A percentile compares a stretch with the other conserved stretches of the same genome.
These are phyloP conservation scores for Aspergillus haitiensis DNA, from an alignment of 495 filamentous ascomycete species.

Conservation along the genomic window DNA sequence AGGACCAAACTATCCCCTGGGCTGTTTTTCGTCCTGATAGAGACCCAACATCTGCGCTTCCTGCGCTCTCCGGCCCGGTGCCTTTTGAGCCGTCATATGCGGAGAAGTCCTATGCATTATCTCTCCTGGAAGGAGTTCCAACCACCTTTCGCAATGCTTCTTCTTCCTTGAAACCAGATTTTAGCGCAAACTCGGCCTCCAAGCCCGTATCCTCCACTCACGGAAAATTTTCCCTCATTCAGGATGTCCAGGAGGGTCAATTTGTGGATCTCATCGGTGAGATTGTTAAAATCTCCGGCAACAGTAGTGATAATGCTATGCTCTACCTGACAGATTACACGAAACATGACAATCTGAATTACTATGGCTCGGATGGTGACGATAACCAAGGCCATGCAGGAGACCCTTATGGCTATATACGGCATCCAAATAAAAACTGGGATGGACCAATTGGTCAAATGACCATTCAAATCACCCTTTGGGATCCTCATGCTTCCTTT, in stretches of 20 bases:
- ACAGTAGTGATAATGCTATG: conserved; percentile 49
- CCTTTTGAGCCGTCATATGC: conserved; percentile 29
- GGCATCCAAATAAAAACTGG: conserved; percentile 53
- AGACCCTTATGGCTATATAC: conserved; percentile 50
- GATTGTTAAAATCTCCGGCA: conserved; percentile 64
- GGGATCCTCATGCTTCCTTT: conserved; percentile 63
- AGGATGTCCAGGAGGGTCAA: conserved; percentile 55
- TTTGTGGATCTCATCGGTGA: conserved; percentile 76
- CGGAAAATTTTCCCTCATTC: conserved; percentile 63
- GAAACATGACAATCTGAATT: conserved; percentile 58
- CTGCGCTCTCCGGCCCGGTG: conserved; percentile 35
- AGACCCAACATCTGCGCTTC: conserved; percentile 25
- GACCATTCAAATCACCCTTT: conserved; percentile 71
- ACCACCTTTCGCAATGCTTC: conserved; percentile 17
- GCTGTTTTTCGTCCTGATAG: conserved; percentile 38
- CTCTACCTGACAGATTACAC: conserved; percentile 91
- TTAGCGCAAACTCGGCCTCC: conserved; percentile 20
- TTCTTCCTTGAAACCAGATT: neutral
- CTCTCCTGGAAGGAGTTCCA: conserved; percentile 31
- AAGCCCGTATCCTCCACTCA: conserved; percentile 14
- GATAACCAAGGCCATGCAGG: conserved; percentile 42
- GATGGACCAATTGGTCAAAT: conserved; percentile 74
- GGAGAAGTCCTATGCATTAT: conserved; percentile 33
- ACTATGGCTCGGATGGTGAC: conserved; percentile 50
- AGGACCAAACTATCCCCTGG: conserved; percentile 36